phyloP scores from a whole-genome alignment of 495 filamentous ascomycete genomes.

The Penicillium daleae region DNA sequence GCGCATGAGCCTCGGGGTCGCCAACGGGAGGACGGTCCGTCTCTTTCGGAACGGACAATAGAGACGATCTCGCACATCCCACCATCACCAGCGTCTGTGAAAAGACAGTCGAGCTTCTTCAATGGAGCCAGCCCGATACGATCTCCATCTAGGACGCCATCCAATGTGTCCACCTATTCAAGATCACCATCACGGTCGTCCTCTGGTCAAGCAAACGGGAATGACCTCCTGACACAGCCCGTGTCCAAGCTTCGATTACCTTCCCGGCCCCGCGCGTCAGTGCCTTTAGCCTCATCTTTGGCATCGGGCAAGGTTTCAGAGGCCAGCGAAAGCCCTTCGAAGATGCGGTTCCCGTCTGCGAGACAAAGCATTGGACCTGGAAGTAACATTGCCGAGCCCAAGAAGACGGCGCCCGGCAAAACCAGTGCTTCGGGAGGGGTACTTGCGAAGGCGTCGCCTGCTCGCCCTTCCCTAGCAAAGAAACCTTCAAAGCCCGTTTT shows the following conservation, averaged over 20 bases:
- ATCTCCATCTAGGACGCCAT: slow-evolving; percentile 58
- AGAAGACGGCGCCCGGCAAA: slow-evolving; percentile 20
- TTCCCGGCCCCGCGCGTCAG: slow-evolving; percentile 34
- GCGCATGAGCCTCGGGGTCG: slow-evolving; percentile 40
- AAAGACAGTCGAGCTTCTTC: slow-evolving; percentile 65
- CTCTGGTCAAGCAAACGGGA: slow-evolving; percentile 35
- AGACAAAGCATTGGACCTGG: slow-evolving; percentile 26
- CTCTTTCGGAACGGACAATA: slow-evolving; percentile 70
- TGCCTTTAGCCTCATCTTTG: slow-evolving; percentile 23
- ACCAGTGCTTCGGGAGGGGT: slow-evolving; percentile 47
- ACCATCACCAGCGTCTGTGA: slow-evolving; percentile 61
- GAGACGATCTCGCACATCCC: slow-evolving; percentile 68
- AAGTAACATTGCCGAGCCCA: slow-evolving; percentile 15
- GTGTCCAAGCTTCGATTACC: slow-evolving; percentile 38
- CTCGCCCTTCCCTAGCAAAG: slow-evolving; percentile 59
- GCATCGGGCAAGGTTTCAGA: slow-evolving; percentile 19
- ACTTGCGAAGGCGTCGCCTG: slow-evolving; percentile 49
- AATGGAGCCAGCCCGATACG: slow-evolving; percentile 58
- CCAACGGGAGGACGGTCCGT: slow-evolving; percentile 44
- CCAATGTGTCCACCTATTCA: slow-evolving; percentile 53
- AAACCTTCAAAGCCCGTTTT: slow-evolving; percentile 57
- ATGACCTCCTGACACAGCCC: slow-evolving; percentile 31
- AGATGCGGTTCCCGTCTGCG: slow-evolving; percentile 28
- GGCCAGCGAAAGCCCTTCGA: slow-evolving; percentile 34
- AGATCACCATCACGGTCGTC: slow-evolving; percentile 53